Percentiles rank a stretch among this genome's conserved stretches.
These are phyloP conservation scores for Backusella psychrophila DNA, from an alignment of 192 early-diverging fungal genomes.

Conservation along the genomic window DNA sequence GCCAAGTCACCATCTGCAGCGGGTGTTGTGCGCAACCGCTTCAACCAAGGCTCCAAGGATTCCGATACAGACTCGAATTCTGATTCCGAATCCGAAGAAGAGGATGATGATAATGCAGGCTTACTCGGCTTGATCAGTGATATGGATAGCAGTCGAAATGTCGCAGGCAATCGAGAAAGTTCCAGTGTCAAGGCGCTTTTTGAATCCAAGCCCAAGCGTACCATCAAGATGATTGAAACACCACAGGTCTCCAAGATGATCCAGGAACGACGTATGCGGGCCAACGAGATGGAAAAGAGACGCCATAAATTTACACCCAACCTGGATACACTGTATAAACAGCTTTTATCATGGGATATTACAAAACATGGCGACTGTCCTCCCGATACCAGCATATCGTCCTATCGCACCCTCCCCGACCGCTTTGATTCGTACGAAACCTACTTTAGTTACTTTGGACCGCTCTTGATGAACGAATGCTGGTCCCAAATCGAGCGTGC, in stretches of 20 bases:
- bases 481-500: slow-evolving; percentile 80
- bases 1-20: slow-evolving; percentile 14
- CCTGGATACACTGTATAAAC: slow-evolving; percentile 54
- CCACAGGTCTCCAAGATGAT: slow-evolving; percentile 18
- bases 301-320: slow-evolving; percentile 49
- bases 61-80: not conserved
- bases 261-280: slow-evolving; percentile 4
- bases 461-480: slow-evolving; percentile 78
- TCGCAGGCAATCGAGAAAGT: not conserved
- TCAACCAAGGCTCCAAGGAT: not conserved
- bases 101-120: slow-evolving; percentile 27
- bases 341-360: slow-evolving; percentile 62
- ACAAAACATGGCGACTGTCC: slow-evolving; percentile 53
- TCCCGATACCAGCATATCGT: slow-evolving; percentile 30
- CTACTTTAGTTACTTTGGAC: slow-evolving; percentile 75
- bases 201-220: slow-evolving; percentile 33
- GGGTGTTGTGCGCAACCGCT: not conserved
- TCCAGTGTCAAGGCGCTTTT: slow-evolving; percentile 31
- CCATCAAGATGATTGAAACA: slow-evolving; percentile 45
- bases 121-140: slow-evolving; percentile 26
- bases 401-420: slow-evolving; percentile 52
- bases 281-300: slow-evolving; percentile 39
- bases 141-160: not conserved
- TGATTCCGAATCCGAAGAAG: not conserved
- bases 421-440: slow-evolving; percentile 53